Base-by-base conservation (phyloP, 306 rosid genomes). In the Gillenia trifoliata region DNA sequence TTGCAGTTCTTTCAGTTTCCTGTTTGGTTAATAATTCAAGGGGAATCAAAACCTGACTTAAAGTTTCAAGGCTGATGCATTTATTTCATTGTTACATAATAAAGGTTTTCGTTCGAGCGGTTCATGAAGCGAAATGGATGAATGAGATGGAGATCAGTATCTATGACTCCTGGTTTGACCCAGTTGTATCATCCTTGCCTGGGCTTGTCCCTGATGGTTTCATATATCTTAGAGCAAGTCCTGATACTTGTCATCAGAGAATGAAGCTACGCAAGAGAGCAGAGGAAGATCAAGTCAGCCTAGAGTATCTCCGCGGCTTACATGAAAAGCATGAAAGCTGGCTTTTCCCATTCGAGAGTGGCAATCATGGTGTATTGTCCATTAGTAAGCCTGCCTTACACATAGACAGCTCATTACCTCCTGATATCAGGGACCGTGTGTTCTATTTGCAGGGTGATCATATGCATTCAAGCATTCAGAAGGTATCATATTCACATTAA, bases 71-170 rank as follows among this genome's bases (percentile, higher is more conserved):
- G 72, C 83, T 87, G 72, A 81, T 83, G 29, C 38, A 22, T 71
- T 83, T 79, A 59, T 87, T 67, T 74, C 71, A 29, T 70, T 83
- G 74, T 78, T 66, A 25, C 52, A 75, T 64, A 66, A 31, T 63
- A 12, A 82, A 94, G 98, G 98, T 94, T 41, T 94, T 94, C 76
- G 98, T 94, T 66, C 89, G 98, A 68, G 92, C 98, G 80, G 98
- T 94, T 74, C 97, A 94, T 75, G 98, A 94, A 85, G 98, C 98
- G 8, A 94, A 91, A 17, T 94, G 98, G 98, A 94, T 94, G 98
- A 94, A 85, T 83, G 98, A 88, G 86, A 94, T 94, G 98, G 98
- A 94, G 88, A 91, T 91, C 80, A 94, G 98, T 82, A 91, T 94
- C 65, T 94, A 94, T 50, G 98, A 94, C 84, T 94, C 98, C 22